Evolutionary conservation across 768 basidiomycete genomes (phyloP).

Genomic region (Hydnum rufescens): DNA sequence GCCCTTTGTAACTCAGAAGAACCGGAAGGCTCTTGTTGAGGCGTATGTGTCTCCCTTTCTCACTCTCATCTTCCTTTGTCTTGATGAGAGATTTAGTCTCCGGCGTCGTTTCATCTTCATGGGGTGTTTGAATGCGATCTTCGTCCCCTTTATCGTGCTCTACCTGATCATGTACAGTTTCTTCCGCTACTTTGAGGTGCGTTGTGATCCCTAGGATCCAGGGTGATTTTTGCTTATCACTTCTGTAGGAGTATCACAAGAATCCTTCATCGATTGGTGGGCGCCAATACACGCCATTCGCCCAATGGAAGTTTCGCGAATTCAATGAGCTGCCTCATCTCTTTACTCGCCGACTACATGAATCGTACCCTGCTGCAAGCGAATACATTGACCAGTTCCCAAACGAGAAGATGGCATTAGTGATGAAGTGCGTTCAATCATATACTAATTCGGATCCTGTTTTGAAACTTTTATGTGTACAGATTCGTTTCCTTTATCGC

Average conservation of each 20-base stretch:
- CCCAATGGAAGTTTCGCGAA: slow-evolving; percentile 96
- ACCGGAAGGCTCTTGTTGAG: slow-evolving; percentile 55
- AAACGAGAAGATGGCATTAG: slow-evolving; percentile 74
- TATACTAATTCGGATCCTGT: not conserved
- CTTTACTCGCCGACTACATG: slow-evolving; percentile 67
- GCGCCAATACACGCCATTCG: slow-evolving; percentile 82
- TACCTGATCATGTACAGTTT: slow-evolving; percentile 98
- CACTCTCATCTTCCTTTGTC: not conserved
- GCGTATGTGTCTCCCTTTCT: slow-evolving; percentile 32
- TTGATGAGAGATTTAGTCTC: slow-evolving; percentile 29
- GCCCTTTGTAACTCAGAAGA: slow-evolving; percentile 75
- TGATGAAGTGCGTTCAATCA: slow-evolving; percentile 54
- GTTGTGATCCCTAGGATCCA: slow-evolving; percentile 13
- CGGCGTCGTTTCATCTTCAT: slow-evolving; percentile 83
- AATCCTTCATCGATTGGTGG: slow-evolving; percentile 90
- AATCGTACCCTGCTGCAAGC: slow-evolving; percentile 75
- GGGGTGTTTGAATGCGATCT: slow-evolving; percentile 87
- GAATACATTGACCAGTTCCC: slow-evolving; percentile 98
- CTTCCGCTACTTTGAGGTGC: slow-evolving; percentile 97
- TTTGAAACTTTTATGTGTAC: slow-evolving; percentile 3
- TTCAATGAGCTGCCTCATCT: slow-evolving; percentile 96
- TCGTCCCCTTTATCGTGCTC: slow-evolving; percentile 90
- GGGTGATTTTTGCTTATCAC: not conserved
- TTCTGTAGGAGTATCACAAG: slow-evolving; percentile 83
- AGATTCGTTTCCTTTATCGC: slow-evolving; percentile 94